Conservation (phyloP, 2,329 filamentous ascomycete genomes). For the Madurella fahalii region DNA sequence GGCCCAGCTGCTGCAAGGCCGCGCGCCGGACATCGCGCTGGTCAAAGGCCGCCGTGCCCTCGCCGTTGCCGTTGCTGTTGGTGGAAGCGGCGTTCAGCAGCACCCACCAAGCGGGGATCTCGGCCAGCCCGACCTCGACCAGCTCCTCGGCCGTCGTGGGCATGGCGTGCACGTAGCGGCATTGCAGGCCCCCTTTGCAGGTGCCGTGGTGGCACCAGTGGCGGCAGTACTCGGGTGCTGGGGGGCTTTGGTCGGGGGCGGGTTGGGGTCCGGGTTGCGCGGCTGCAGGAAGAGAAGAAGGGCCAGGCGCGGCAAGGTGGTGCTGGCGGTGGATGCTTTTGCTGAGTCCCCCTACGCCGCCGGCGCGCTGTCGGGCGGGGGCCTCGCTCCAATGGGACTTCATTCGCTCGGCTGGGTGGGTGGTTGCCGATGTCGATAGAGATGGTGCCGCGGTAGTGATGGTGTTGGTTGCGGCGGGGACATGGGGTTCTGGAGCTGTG, state of each 20-base stretch:
- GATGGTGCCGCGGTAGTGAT: background rate
- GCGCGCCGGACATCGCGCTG: no score
- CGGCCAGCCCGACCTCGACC: no score
- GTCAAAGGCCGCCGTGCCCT: no score
- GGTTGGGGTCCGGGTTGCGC: background rate
- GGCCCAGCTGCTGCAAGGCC: no score
- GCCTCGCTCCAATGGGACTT: slow-evolving; percentile 5
- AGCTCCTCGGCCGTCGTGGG: no score
- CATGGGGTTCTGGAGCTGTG: background rate
- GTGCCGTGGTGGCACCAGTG: slow-evolving; percentile 47
- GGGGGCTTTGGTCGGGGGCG: background rate
- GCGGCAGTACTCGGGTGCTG: slow-evolving; percentile 36
- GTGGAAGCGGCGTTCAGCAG: no score
- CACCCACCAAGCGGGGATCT: no score
- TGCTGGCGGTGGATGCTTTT: background rate
- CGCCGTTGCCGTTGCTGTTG: no score
- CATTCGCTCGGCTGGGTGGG: slow-evolving; percentile 13
- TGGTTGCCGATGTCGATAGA: slow-evolving; percentile 13
- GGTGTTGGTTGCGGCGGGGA: background rate
- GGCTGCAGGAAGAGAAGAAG: background rate
- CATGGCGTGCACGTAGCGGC: slow-evolving; percentile 46
- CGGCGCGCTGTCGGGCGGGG: background rate
- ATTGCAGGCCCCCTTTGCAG: slow-evolving; percentile 43
- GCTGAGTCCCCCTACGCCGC: background rate
- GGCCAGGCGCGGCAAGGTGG: background rate